Percentiles rank a stretch among this genome's conserved stretches.
Evolutionary conservation across 1,284 basidiomycete genomes (phyloP).

Genomic region (Ustanciosporium gigantosporum): DNA sequence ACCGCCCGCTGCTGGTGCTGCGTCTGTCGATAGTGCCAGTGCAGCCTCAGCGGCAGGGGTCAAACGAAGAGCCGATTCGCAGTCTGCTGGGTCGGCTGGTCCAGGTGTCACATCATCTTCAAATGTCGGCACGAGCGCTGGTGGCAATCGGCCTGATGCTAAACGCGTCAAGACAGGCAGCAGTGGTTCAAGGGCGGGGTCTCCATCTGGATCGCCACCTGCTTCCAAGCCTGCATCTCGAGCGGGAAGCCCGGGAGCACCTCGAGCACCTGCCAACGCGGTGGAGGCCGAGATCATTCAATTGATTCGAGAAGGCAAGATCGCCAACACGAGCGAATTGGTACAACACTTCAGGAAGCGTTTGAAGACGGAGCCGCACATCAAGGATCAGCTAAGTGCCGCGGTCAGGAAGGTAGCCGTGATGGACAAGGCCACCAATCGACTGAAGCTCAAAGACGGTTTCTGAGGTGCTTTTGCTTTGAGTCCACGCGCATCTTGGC

Average conservation of each 20-base stretch:
- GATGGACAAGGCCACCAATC: slow-evolving; percentile 53
- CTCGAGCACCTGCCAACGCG: slow-evolving; percentile 27
- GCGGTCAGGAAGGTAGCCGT: slow-evolving; percentile 50
- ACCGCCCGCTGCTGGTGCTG: slow-evolving; percentile 5
- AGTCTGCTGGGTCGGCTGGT: slow-evolving; percentile 1
- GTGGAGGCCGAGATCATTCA: slow-evolving; percentile 51
- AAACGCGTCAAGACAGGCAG: slow-evolving; percentile 37
- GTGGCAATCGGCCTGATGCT: slow-evolving; percentile 23
- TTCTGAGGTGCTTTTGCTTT: too few relatives aligned
- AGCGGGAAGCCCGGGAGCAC: slow-evolving; percentile 29
- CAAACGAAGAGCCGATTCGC: slow-evolving; percentile 34
- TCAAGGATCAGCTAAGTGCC: slow-evolving; percentile 50
- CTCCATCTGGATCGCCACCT: slow-evolving; percentile 10
- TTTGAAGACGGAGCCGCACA: slow-evolving; percentile 48
- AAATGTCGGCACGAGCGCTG: neutral
- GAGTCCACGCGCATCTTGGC: too few relatives aligned
- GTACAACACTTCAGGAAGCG: slow-evolving; percentile 52
- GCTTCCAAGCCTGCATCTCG: slow-evolving; percentile 30
- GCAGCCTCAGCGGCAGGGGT: slow-evolving; percentile 13
- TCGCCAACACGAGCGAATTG: slow-evolving; percentile 46
- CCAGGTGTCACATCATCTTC: neutral
- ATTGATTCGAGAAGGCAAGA: slow-evolving; percentile 41
- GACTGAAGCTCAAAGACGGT: slow-evolving; percentile 48
- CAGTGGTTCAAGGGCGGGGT: slow-evolving; percentile 18
- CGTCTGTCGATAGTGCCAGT: slow-evolving; percentile 1